Evolutionary conservation across 345 rosid species (phyloP), one percentile per base, ranked within the genome.

Genomic region (Turritis glabra): DNA sequence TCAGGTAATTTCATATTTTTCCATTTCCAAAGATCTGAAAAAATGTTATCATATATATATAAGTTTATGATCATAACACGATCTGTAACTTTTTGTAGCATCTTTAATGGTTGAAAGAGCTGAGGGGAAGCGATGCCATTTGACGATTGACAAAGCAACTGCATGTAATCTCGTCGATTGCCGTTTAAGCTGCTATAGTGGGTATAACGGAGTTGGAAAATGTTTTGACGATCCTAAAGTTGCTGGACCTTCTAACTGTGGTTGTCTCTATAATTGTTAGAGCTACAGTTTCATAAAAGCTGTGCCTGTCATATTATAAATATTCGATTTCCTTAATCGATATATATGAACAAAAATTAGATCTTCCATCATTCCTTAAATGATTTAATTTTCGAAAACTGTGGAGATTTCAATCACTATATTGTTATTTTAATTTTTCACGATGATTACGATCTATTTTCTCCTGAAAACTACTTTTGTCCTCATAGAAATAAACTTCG

Each of bases 221-320:
- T 69, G 79, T 61, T 5, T 68, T 7, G 79, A 76, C 32, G 75
- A 76, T 61, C 74, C 50, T 52, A 54, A 61, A 5, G 75, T 76
- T 69, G 11, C 50, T 1, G 79, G 79, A 17, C 62, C 18, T 41
- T 1, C 15, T 12, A 76, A 69, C 8, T 76, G 79, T 53, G 41
- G 8, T 17, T 76, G 74, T 32, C 3, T 1, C 7, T 69, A 76
- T 23, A 68, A 75, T 17, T 76, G 79, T 61, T 76, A 67, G 33
- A 21, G 26, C 54, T 3, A 18, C 52, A 1, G 1, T 17, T 17
- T 47, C 8, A 3, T 18, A 19, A 8, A 10, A 38, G 2, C 5
- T 40, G 17, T 40, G 7, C 0, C 5, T 48, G 54, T 9, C 18
- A 21, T 48, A 21, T 11, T 3, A 52, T 12, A 25, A 10, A 2